Evolutionary conservation across 768 basidiomycete species (phyloP), one percentile per base, ranked within the genome.

Genomic region (Hericium erinaceus): DNA sequence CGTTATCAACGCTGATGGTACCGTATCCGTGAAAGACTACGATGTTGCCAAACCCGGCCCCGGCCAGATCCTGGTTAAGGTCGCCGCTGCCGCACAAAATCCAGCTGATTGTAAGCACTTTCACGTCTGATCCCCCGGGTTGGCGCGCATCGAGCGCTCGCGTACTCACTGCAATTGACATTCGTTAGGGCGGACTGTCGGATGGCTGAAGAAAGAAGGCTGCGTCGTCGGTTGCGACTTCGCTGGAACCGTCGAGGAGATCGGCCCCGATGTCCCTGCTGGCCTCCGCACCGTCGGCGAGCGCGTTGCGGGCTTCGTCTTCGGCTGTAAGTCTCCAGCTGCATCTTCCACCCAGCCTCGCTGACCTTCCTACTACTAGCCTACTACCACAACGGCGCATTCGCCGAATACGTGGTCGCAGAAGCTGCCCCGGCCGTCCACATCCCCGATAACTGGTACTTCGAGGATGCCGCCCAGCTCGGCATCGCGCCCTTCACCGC

Each of bases 391-490:
- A 60, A 60, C 13, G 61, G 61, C 2, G 2, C 57, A 11, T 62
- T 26, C 48, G 39, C 53, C 2, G 51, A 63, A 44, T 63, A 61
- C 39, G 37, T 60, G 20, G 56, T 60, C 39, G 52, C 52, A 6
- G 49, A 58, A 7, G 58, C 64, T 0, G 54, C 22, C 7, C 52
- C 48, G 24, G 52, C 56, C 16, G n/a, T 60, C 2, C 38, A 54
- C 11, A 48, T 65, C 24, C 60, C 62, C 0, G 60, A 56, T 1
- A 28, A 41, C 26, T 61, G 59, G 57, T 57, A 62, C 1, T 51
- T 60, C 39, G 62, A 65, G 54, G 50, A 61, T 2, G 62, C 54
- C 8, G 63, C 64, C 2, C 60, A 61, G 39, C 56, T 65, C 13
- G 52, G 60, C 1, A 48, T 64, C 4, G 58, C 39, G 8, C 53